phyloP scores from a whole-genome alignment of 495 filamentous ascomycete genomes.

The Cercophora samala region DNA sequence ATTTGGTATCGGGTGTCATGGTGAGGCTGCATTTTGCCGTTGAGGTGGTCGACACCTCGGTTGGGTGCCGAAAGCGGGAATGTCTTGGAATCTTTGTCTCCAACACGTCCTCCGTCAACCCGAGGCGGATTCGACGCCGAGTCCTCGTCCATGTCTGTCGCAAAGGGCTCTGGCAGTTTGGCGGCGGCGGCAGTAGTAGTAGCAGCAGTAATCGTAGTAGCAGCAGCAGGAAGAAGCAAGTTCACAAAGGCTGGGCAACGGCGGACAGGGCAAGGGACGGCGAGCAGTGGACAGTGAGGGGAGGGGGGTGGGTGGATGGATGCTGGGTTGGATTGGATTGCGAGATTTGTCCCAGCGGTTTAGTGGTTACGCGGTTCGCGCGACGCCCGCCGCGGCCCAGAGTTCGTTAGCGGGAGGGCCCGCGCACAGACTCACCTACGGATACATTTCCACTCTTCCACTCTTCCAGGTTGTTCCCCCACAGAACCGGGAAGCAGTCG shows the following conservation, averaged over 20 bases:
- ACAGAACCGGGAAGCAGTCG: no score
- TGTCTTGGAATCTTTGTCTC: constrained; percentile 27
- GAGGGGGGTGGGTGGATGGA: constrained; percentile 13
- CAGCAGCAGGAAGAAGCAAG: not conserved
- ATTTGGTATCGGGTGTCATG: constrained; percentile 14
- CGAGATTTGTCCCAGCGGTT: constrained; percentile 27
- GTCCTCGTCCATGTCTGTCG: constrained; percentile 27
- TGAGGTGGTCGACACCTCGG: constrained; percentile 10
- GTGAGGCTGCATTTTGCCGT: constrained; percentile 16
- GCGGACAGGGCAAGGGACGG: constrained; percentile 3
- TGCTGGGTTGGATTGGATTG: constrained; percentile 17
- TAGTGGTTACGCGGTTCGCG: constrained; percentile 38
- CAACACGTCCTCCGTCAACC: constrained; percentile 29
- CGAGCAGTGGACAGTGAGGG: not conserved
- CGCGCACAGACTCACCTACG: constrained; percentile 22
- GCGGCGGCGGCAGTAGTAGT: constrained; percentile 8
- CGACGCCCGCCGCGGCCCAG: constrained; percentile 33
- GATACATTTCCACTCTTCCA: no score
- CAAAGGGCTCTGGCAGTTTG: constrained; percentile 3
- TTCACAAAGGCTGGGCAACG: constrained; percentile 15
- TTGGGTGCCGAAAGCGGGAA: constrained; percentile 20
- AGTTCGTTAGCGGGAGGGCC: constrained; percentile 15
- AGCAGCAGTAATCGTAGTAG: no score
- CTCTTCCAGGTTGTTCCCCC: not conserved
- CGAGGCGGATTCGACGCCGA: constrained; percentile 25